Evolutionary conservation across 2,329 filamentous ascomycete genomes (phyloP).

Genomic region (Exserohilum rostratum): DNA sequence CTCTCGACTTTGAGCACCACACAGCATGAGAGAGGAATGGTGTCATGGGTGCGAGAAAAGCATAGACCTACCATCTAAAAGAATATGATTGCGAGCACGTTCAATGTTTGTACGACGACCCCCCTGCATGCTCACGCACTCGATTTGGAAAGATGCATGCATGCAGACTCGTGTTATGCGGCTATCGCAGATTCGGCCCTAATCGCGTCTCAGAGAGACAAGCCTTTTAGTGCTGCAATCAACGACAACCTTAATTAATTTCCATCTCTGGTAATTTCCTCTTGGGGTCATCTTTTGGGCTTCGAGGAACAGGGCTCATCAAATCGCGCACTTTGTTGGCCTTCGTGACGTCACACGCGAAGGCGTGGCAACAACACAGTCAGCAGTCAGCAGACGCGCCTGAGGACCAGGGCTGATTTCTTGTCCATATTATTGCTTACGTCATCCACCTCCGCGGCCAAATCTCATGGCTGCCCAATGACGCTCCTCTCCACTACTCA

Average conservation of each 20-base stretch:
- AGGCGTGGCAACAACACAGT: background rate
- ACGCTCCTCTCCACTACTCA: background rate
- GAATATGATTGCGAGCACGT: conserved; percentile 9
- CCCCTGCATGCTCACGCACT: background rate
- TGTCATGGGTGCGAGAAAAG: conserved; percentile 3
- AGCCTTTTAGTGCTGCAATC: conserved; percentile 45
- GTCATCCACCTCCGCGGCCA: conserved; percentile 20
- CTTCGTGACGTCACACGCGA: background rate
- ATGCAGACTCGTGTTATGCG: background rate
- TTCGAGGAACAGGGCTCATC: background rate
- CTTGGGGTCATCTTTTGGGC: background rate
- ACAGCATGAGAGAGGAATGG: background rate
- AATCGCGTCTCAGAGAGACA: conserved; percentile 24
- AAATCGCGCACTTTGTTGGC: background rate
- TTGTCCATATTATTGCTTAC: conserved; percentile 6
- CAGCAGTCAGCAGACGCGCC: too few species aligned
- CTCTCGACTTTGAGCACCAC: background rate
- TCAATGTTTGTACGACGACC: background rate
- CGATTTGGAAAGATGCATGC: background rate
- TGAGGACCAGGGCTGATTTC: too few species aligned
- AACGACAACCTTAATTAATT: conserved; percentile 37
- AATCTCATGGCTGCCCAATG: background rate
- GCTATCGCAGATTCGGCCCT: background rate
- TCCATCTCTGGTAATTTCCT: conserved; percentile 21
- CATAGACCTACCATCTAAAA: conserved; percentile 9